phyloP scores from a whole-genome alignment of 139 green algal genomes.

The Micromonas commoda region DNA sequence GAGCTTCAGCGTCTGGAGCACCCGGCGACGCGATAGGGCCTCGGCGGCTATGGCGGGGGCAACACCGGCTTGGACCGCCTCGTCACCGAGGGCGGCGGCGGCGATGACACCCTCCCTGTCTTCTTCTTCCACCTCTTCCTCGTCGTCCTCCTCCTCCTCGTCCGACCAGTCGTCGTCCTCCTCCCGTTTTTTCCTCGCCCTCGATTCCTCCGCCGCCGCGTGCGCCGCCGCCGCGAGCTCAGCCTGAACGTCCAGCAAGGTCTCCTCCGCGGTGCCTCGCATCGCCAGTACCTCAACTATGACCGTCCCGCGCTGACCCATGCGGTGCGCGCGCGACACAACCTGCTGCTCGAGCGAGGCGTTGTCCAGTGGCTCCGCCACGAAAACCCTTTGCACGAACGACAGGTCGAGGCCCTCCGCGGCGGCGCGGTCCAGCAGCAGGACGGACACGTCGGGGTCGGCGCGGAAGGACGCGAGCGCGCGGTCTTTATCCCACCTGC shows the following conservation, averaged over 20 bases:
- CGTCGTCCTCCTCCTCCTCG: neutral
- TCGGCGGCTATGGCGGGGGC: neutral
- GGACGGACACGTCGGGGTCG: constrained; percentile 46
- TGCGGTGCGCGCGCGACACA: constrained; percentile 72
- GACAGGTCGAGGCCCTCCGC: constrained; percentile 83
- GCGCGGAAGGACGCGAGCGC: neutral
- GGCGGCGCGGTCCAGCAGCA: constrained; percentile 74
- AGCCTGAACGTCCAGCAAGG: constrained; percentile 42
- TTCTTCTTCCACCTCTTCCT: neutral
- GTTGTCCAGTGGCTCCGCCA: constrained; percentile 93
- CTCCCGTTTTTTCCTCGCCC: neutral
- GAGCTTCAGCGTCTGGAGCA: neutral
- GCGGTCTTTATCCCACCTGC: neutral
- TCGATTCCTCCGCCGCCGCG: neutral
- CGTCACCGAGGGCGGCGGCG: neutral
- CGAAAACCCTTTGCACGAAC: constrained; percentile 76
- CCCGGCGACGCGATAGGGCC: neutral
- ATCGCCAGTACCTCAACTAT: constrained; percentile 80
- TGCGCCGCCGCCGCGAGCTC: neutral
- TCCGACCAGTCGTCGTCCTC: neutral
- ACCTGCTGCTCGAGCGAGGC: constrained; percentile 39
- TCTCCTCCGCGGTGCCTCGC: constrained; percentile 64
- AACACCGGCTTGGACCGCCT: neutral
- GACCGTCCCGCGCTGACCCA: constrained; percentile 64
- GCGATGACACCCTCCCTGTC: neutral